Conservation (phyloP, 176 grass and related monocot species). For the Ensete ventricosum region DNA sequence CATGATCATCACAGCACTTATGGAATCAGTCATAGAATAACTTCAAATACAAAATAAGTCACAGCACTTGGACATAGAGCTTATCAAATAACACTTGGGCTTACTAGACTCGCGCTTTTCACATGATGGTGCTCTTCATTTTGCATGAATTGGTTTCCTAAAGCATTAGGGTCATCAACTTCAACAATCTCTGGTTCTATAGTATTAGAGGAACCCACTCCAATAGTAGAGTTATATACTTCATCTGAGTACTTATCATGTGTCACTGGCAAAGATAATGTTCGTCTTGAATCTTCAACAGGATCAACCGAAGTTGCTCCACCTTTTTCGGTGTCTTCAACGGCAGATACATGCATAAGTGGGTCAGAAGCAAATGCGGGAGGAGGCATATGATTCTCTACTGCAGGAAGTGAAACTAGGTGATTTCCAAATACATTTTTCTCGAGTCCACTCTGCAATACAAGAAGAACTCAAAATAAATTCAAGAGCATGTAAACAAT, state of each 20-base stretch:
- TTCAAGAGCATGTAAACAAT: slow-evolving; percentile 2
- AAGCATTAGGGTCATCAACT: slow-evolving; percentile 62
- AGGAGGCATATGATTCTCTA: slow-evolving; percentile 36
- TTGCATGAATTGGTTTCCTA: slow-evolving; percentile 38
- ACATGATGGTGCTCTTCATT: slow-evolving; percentile 65
- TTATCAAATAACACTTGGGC: slow-evolving; percentile 30
- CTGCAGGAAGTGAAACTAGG: slow-evolving; percentile 53
- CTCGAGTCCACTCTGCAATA: slow-evolving; percentile 81
- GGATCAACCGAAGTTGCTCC: slow-evolving; percentile 28
- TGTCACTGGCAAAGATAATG: slow-evolving; percentile 31
- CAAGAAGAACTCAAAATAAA: slow-evolving; percentile 20
- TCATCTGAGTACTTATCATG: slow-evolving; percentile 27
- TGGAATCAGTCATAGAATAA: background rate
- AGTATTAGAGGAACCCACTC: slow-evolving; percentile 24
- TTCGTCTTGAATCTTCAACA: slow-evolving; percentile 30
- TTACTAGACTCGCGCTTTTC: slow-evolving; percentile 59
- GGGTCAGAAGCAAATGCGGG: slow-evolving; percentile 82
- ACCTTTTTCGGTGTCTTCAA: slow-evolving; percentile 36
- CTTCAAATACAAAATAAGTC: background rate
- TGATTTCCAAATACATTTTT: slow-evolving; percentile 99
- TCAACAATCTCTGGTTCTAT: slow-evolving; percentile 88
- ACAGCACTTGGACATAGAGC: background rate
- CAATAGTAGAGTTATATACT: slow-evolving; percentile 32
- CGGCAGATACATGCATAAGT: slow-evolving; percentile 42
- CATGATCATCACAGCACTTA: background rate